Evolutionary conservation across 306 rosid genomes (phyloP).

Genomic region (Spatholobus suberectus): DNA sequence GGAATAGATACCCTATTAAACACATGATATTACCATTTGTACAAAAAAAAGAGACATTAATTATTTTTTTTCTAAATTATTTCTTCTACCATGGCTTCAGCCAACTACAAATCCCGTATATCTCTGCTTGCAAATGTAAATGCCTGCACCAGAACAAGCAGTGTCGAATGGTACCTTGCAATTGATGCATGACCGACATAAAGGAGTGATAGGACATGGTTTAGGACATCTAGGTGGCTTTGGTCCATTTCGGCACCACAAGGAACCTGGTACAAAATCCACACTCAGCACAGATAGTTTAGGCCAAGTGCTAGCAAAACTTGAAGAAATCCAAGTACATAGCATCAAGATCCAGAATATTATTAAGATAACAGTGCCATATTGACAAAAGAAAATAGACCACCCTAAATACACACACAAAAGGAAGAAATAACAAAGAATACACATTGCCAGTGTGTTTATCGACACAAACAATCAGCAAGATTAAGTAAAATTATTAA

Average conservation of each 20-base stretch:
- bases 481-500: constrained; percentile 15
- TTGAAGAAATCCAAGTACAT: constrained; percentile 22
- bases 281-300: constrained; percentile 39
- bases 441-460: neutral
- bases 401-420: neutral
- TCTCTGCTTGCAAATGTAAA: constrained; percentile 30
- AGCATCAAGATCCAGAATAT: constrained; percentile 28
- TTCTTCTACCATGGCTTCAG: constrained; percentile 20
- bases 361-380: constrained; percentile 6
- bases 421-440: constrained; percentile 14
- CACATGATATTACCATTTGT: neutral
- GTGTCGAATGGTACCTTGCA: constrained; percentile 61
- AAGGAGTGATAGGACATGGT: constrained; percentile 66
- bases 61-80: too few relatives aligned
- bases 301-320: constrained; percentile 17
- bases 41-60: neutral
- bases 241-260: constrained; percentile 96
- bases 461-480: constrained; percentile 11
- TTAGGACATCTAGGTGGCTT: constrained; percentile 89
- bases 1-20: constrained; percentile 1
- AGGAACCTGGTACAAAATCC: constrained; percentile 73
- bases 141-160: constrained; percentile 28
- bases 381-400: constrained; percentile 15
- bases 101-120: constrained; percentile 21
- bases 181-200: constrained; percentile 78